Percentiles rank a stretch among this genome's conserved stretches.
These are phyloP conservation scores for Claviceps arundinis DNA, from an alignment of 2,329 filamentous ascomycete genomes.

Conservation along the genomic window DNA sequence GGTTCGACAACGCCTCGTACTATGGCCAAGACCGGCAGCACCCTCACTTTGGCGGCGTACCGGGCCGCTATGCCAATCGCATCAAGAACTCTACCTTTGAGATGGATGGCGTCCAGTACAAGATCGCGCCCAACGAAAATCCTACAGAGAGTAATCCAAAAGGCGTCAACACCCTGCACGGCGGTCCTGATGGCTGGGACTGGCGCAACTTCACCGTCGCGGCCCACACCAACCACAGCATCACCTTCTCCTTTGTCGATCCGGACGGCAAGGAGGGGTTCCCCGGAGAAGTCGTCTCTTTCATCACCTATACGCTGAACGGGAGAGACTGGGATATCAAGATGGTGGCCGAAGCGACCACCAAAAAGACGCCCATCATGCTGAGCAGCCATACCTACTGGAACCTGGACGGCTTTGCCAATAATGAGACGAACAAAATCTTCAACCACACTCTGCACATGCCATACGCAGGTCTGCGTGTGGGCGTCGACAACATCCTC, in stretches of 20 bases:
- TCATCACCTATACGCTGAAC: slow-evolving; percentile 59
- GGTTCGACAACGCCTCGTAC: slow-evolving; percentile 63
- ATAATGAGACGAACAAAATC: slow-evolving; percentile 50
- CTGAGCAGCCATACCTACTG: slow-evolving; percentile 63
- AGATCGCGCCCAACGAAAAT: slow-evolving; percentile 52
- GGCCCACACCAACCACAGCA: slow-evolving; percentile 50
- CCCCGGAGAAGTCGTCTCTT: slow-evolving; percentile 61
- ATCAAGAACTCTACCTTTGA: slow-evolving; percentile 65
- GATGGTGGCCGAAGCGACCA: slow-evolving; percentile 57
- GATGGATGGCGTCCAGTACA: slow-evolving; percentile 48
- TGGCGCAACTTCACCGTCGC: slow-evolving; percentile 66
- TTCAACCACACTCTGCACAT: slow-evolving; percentile 62
- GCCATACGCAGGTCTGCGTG: slow-evolving; percentile 57
- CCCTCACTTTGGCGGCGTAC: slow-evolving; percentile 59
- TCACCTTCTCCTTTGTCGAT: slow-evolving; percentile 66
- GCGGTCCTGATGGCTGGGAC: slow-evolving; percentile 61
- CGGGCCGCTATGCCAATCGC: slow-evolving; percentile 67
- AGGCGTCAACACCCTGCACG: slow-evolving; percentile 54
- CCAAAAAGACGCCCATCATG: slow-evolving; percentile 73
- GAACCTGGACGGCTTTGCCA: slow-evolving; percentile 71
- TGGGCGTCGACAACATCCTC: slow-evolving; percentile 56
- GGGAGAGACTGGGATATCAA: slow-evolving; percentile 58
- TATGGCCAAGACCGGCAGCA: slow-evolving; percentile 53
- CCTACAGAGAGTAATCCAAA: slow-evolving; percentile 33
- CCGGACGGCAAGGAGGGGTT: slow-evolving; percentile 63